Evolutionary conservation across 176 grass and related monocot genomes (phyloP), one percentile per base, ranked within the genome.

Genomic region (Oryza officinalis): DNA sequence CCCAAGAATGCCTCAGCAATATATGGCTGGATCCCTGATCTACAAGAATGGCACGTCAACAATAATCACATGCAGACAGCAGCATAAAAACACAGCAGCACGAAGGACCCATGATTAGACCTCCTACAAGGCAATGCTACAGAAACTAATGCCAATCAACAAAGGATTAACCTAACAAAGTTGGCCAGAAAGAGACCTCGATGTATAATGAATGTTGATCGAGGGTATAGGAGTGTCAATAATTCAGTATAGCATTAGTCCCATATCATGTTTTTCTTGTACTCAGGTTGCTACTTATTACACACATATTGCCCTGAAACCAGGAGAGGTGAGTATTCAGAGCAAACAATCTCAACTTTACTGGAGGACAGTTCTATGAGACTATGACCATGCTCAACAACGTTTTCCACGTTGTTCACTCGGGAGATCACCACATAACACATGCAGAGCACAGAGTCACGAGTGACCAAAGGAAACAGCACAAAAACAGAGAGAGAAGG

Each of bases 41-140:
- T 6, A 63, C 40, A 31, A 52, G 77, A 89, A 85, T 85, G 76
- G 22, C 76, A 85, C 54, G 38, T 52, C 77, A 52, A 85, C 77
- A 84, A 67, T 25, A 27, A 78, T 65, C 38, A 18, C 69, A 32
- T 23, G 37, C 23, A 10, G 13, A 33, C 33, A 28, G 41, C 46
- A 75, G 46, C 40, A 71, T 54, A 78, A 71, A 30, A 27, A 64
- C 66, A 66, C 66, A 5, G 37, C 8, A 12, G 63, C 4, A 65
- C 11, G 15, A 82, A 72, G 40, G 49, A 30, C 61, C 20, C 59
- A 64, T 49, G 69, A 45, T 1, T 41, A 60, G 20, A 44, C 13
- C 14, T n/a, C 13, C 14, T n/a, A 25, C 8, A 15, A 27, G 52
- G 33, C n/a, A 84, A 63, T 27, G 69, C 37, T 61, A 41, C 10